phyloP scores from a whole-genome alignment of 768 basidiomycete species.

The Favolaschia claudopus region DNA sequence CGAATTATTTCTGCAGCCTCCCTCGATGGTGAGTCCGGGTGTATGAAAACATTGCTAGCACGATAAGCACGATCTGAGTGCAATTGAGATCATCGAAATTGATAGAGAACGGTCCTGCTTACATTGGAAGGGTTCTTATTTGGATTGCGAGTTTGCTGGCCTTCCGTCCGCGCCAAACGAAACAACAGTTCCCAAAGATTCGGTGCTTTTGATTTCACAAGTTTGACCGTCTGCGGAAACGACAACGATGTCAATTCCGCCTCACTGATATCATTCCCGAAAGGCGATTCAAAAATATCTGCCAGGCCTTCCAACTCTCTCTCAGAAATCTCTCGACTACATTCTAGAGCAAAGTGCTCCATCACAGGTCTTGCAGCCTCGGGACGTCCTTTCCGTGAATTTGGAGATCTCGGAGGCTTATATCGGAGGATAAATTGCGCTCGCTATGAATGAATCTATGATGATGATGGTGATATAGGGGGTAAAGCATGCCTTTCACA shows the following conservation, averaged over 20 bases:
- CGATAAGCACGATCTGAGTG: slow-evolving; percentile 32
- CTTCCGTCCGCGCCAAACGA: slow-evolving; percentile 10
- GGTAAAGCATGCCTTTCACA: too few species aligned
- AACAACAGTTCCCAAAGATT: slow-evolving; percentile 25
- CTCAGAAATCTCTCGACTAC: slow-evolving; percentile 7
- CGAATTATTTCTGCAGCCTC: slow-evolving; percentile 39
- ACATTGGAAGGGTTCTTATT: slow-evolving; percentile 34
- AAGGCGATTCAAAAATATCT: slow-evolving; percentile 4
- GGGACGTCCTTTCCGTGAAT: slow-evolving; percentile 26
- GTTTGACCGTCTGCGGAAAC: slow-evolving; percentile 9
- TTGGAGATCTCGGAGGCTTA: slow-evolving; percentile 32
- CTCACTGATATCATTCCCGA: slow-evolving; percentile 25
- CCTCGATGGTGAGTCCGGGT: slow-evolving; percentile 34
- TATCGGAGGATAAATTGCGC: too few species aligned
- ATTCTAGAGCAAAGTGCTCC: slow-evolving; percentile 30
- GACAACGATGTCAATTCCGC: slow-evolving; percentile 26
- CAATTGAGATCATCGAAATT: not conserved
- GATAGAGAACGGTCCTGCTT: not conserved
- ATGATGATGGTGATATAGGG: too few species aligned
- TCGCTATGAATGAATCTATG: too few species aligned
- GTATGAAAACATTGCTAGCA: slow-evolving; percentile 38
- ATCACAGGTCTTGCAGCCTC: slow-evolving; percentile 26
- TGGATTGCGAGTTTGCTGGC: slow-evolving; percentile 20
- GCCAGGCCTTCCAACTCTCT: slow-evolving; percentile 7
- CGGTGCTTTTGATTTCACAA: slow-evolving; percentile 17